These are phyloP conservation scores for Sodiomyces alkalinus DNA, from an alignment of 2,329 filamentous ascomycete species.

Conservation along the genomic window DNA sequence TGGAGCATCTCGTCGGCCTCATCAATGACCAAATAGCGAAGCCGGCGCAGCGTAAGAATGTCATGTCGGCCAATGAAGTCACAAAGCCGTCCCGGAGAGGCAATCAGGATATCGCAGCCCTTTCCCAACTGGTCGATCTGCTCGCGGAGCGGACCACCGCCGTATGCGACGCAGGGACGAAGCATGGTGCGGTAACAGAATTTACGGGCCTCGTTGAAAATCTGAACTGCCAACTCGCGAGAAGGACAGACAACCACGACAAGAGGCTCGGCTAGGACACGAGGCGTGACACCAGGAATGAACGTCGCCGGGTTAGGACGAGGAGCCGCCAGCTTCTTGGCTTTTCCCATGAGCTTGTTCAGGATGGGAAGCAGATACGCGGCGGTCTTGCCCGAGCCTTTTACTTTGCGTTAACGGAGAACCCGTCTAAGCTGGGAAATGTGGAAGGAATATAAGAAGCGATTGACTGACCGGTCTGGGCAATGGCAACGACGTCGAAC, in stretches of 20 bases:
- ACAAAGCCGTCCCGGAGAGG: slow-evolving; percentile 70
- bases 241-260: slow-evolving; percentile 77
- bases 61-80: slow-evolving; percentile 66
- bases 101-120: slow-evolving; percentile 83
- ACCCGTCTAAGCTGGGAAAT: slow-evolving; percentile 1
- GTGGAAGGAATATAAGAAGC: slow-evolving; percentile 1
- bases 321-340: slow-evolving; percentile 67
- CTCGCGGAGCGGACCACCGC: slow-evolving; percentile 56
- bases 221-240: slow-evolving; percentile 82
- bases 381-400: slow-evolving; percentile 95
- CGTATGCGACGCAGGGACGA: slow-evolving; percentile 79
- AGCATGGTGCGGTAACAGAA: slow-evolving; percentile 93
- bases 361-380: slow-evolving; percentile 83
- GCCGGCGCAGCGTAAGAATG: slow-evolving; percentile 55
- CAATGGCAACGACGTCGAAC: slow-evolving; percentile 73
- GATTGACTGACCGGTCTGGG: slow-evolving; percentile 68
- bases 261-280: slow-evolving; percentile 67
- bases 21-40: slow-evolving; percentile 74
- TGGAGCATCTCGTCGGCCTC: slow-evolving; percentile 90
- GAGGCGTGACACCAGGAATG: slow-evolving; percentile 25
- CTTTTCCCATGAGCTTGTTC: slow-evolving; percentile 90
- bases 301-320: slow-evolving; percentile 52
- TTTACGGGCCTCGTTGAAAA: slow-evolving; percentile 86
- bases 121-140: slow-evolving; percentile 61
- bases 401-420: too few species aligned